Percentiles rank a stretch among this genome's conserved stretches.
Conservation (phyloP, 1,139 yeast species). For the Debaryomycetaceae sp. region DNA sequence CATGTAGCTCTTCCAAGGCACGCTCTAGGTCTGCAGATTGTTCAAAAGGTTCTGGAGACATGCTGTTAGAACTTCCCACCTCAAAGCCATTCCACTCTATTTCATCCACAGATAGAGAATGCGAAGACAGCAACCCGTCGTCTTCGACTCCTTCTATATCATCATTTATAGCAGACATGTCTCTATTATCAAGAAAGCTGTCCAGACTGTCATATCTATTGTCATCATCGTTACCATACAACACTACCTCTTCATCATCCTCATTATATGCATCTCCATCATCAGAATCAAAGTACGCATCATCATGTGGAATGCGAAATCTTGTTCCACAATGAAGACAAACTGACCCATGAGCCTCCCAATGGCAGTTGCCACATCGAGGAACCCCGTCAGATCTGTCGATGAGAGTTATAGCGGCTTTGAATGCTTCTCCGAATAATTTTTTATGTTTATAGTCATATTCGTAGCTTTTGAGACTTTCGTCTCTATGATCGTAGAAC, state of each 20-base stretch:
- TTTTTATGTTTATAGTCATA: slow-evolving; percentile 31
- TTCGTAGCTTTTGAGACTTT: slow-evolving; percentile 30
- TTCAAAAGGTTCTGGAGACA: neutral
- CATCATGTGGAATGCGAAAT: slow-evolving; percentile 29
- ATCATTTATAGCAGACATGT: slow-evolving; percentile 10
- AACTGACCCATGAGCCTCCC: slow-evolving; percentile 66
- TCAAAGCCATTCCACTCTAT: slow-evolving; percentile 8
- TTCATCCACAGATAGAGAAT: slow-evolving; percentile 4
- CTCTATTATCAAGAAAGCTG: slow-evolving; percentile 27
- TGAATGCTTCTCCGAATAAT: slow-evolving; percentile 51
- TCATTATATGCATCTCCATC: slow-evolving; percentile 24
- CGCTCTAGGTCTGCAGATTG: slow-evolving; percentile 7
- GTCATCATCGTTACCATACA: slow-evolving; percentile 12
- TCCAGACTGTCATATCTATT: slow-evolving; percentile 27
- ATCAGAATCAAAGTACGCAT: slow-evolving; percentile 26
- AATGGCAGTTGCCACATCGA: slow-evolving; percentile 75
- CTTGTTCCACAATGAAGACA: slow-evolving; percentile 56
- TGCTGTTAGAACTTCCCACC: neutral
- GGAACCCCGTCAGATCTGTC: slow-evolving; percentile 76
- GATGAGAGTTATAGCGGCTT: slow-evolving; percentile 47
- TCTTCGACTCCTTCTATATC: slow-evolving; percentile 4
- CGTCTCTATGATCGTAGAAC: slow-evolving; percentile 20
- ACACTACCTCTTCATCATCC: slow-evolving; percentile 19
- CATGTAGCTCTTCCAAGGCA: slow-evolving; percentile 8
- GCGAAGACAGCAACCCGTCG: slow-evolving; percentile 2